phyloP scores from a whole-genome alignment of 345 rosid genomes.

The Arabidopsis thaliana region DNA sequence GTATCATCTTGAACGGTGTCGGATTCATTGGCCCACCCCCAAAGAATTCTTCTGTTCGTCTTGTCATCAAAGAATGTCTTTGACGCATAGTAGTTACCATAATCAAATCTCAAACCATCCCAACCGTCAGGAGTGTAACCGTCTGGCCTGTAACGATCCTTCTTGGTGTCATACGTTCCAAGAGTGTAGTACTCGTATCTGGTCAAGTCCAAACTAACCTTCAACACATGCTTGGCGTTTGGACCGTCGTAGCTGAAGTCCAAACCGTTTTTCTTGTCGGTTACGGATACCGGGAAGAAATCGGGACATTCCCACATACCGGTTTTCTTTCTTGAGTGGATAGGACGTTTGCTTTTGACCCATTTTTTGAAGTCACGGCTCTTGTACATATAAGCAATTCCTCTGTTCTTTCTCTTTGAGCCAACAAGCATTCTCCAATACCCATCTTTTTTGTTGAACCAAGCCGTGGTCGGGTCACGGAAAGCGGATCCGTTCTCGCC shows the following conservation, averaged over 20 bases:
- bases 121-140: constrained; percentile 61
- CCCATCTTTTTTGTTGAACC: constrained; percentile 59
- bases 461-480: constrained; percentile 93
- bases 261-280: constrained; percentile 63
- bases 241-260: constrained; percentile 55
- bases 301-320: constrained; percentile 99
- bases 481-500: constrained; percentile 70
- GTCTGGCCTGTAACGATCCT: constrained; percentile 63
- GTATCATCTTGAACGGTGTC: constrained; percentile 49
- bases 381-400: constrained; percentile 68
- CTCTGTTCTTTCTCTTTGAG: constrained; percentile 53
- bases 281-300: constrained; percentile 71
- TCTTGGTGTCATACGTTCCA: constrained; percentile 55
- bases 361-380: constrained; percentile 73
- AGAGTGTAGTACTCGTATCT: constrained; percentile 77
- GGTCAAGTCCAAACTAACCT: constrained; percentile 72
- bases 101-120: constrained; percentile 75
- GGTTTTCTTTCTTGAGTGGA: constrained; percentile 60
- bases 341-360: constrained; percentile 64
- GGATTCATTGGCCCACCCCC: constrained; percentile 91
- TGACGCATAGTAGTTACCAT: constrained; percentile 84
- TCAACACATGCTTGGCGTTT: constrained; percentile 60
- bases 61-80: constrained; percentile 70
- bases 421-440: constrained; percentile 73
- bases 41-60: constrained; percentile 65